Evolutionary conservation across 1,284 basidiomycete genomes (phyloP).

Genomic region (Fomitopsis pinicola): DNA sequence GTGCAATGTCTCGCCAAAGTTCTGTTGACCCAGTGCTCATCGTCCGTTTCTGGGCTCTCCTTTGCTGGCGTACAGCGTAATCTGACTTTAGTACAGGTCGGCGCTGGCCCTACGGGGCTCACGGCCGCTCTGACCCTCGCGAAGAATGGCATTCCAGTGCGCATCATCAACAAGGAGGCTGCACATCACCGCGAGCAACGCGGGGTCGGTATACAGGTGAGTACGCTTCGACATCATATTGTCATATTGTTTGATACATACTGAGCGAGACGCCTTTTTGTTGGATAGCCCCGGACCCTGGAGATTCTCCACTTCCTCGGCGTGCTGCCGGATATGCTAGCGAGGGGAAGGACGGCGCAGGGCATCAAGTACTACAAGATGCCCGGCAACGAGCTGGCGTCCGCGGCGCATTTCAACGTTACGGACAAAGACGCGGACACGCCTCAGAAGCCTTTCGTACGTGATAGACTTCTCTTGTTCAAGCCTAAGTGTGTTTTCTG

Average conservation of each 20-base stretch:
- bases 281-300: conserved; percentile 10
- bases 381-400: conserved; percentile 5
- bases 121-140: conserved; percentile 15
- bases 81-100: conserved; percentile 9
- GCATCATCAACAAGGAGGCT: conserved; percentile 29
- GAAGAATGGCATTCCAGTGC: conserved; percentile 23
- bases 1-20: neutral
- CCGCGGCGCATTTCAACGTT: conserved; percentile 4
- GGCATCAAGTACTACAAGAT: conserved; percentile 9
- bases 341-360: neutral
- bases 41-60: neutral
- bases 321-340: conserved; percentile 9
- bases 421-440: conserved; percentile 5
- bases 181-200: conserved; percentile 18
- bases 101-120: conserved; percentile 20
- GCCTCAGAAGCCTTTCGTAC: conserved; percentile 2
- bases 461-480: conserved; percentile 10
- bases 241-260: neutral
- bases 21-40: neutral
- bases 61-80: too few species aligned
- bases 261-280: neutral
- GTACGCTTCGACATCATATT: neutral
- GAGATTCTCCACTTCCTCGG: conserved; percentile 14
- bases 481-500: conserved; percentile 3
- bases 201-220: conserved; percentile 22